Base-by-base conservation (phyloP, 306 rosid genomes). In the Biancaea sappan region DNA sequence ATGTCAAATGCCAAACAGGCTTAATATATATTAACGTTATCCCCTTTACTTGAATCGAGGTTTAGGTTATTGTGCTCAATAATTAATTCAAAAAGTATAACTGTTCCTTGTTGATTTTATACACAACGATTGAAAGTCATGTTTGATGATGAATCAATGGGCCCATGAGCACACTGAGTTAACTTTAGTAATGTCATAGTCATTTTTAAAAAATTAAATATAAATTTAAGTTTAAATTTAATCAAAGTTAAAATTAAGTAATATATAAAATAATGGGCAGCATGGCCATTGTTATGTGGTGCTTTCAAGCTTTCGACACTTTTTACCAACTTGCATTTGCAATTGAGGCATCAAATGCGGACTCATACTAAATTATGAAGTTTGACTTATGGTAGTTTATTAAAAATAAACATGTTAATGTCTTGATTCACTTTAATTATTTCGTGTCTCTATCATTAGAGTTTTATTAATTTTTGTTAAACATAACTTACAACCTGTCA, bases 71-170 rank as follows among this genome's bases (percentile, higher is more conserved):
- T 64, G 58, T 52, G 40, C 51, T 71, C 73, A 76, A 78, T 79
- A 82, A 82, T 83, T 81, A 79, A 8, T 3, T 41, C 41, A 50
- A 70, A 70, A 48, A 74, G 81, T 71, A 67, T 54, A 61, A 71
- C 72, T 47, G 75, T 69, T 70, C 40, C 14, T 51, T 48, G 46
- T 46, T 78, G 83, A 62, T 83, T 29, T 63, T 78, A 35, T 58
- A 53, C 47, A 80, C 76, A 76, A 66, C 63, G 76, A 76, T 70
- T 85, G 84, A 86, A 80, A 74, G 74, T 84, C 89, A 65, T 65
- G 71, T 72, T 46, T 69, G 69, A 72, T 75, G 78, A 79, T 90
- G 75, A 65, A 60, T 56, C 65, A 65, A 21, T 28, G 70, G 77
- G 68, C 72, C 77, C n/a, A n/a, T n/a, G n/a, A n/a, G n/a, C n/a